Conservation (phyloP, 225 moss, liverwort and hornwort species). For the Sphagnum tenellum region DNA sequence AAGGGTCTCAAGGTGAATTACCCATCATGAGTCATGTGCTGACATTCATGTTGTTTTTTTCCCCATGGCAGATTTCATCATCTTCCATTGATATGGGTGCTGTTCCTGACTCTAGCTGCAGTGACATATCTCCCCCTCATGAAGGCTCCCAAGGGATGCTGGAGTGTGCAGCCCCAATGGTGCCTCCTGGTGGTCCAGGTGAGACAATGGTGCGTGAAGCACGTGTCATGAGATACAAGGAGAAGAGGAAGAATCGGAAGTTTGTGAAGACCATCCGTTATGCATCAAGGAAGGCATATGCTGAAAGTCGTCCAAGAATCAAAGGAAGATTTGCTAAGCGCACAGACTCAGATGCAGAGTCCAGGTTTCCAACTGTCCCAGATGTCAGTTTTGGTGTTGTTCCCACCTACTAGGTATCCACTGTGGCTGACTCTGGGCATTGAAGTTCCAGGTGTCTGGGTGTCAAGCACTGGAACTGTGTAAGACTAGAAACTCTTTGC, state of each 20-base stretch:
- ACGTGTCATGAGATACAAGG: conserved; percentile 85
- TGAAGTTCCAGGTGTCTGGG: neutral
- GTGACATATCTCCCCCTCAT: no score
- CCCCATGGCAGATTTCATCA: no score
- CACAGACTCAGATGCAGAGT: conserved; percentile 58
- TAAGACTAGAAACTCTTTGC: neutral
- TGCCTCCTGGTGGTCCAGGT: conserved; percentile 8
- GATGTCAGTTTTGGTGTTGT: conserved; percentile 62
- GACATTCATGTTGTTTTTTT: no score
- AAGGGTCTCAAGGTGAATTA: no score
- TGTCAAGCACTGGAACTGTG: neutral
- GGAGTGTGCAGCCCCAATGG: no score
- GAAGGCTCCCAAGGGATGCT: no score
- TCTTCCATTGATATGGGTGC: no score
- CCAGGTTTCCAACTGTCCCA: conserved; percentile 23
- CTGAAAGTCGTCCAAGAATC: conserved; percentile 83
- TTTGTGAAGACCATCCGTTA: conserved; percentile 95
- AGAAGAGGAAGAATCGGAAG: conserved; percentile 93
- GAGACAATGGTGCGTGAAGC: conserved; percentile 73
- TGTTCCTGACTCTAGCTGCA: no score
- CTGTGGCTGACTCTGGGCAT: neutral
- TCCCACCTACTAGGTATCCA: conserved; percentile 29
- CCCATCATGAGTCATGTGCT: no score
- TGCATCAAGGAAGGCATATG: conserved; percentile 85
- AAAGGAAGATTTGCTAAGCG: conserved; percentile 92